A percentile compares a stretch with the other conserved stretches of the same genome.
These are phyloP conservation scores for Eucalyptus melliodora DNA, from an alignment of 345 rosid genomes.

Conservation along the genomic window DNA sequence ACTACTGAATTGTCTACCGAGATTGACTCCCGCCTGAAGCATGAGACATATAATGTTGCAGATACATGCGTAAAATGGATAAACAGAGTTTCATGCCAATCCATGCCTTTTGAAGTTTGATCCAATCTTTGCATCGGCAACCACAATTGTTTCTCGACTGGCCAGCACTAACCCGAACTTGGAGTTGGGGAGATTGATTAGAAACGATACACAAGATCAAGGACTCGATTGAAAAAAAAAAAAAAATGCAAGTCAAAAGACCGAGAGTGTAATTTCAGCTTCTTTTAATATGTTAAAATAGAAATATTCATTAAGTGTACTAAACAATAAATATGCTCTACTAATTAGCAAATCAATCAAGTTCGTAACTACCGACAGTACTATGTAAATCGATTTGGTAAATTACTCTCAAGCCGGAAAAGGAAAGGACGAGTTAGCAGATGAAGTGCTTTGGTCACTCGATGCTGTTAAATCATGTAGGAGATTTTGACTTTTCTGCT, in stretches of 20 bases:
- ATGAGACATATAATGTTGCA: neutral
- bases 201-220: neutral
- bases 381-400: neutral
- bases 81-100: neutral
- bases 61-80: neutral
- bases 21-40: neutral
- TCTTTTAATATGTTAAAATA: neutral
- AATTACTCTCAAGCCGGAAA: neutral
- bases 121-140: neutral
- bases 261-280: neutral
- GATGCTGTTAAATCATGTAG: neutral
- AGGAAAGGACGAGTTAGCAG: neutral
- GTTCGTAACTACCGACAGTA: neutral
- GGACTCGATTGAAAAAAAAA: neutral
- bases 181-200: neutral
- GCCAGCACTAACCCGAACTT: neutral
- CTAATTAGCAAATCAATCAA: neutral
- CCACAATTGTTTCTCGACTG: neutral
- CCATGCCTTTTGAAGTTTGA: neutral
- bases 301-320: neutral
- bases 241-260: neutral
- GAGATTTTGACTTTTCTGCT: neutral
- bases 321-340: neutral
- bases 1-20: neutral
- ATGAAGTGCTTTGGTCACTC: neutral